Evolutionary conservation across 2,329 filamentous ascomycete species (phyloP), one percentile per base, ranked within the genome.

Genomic region (Sarocladiaceae sp.): DNA sequence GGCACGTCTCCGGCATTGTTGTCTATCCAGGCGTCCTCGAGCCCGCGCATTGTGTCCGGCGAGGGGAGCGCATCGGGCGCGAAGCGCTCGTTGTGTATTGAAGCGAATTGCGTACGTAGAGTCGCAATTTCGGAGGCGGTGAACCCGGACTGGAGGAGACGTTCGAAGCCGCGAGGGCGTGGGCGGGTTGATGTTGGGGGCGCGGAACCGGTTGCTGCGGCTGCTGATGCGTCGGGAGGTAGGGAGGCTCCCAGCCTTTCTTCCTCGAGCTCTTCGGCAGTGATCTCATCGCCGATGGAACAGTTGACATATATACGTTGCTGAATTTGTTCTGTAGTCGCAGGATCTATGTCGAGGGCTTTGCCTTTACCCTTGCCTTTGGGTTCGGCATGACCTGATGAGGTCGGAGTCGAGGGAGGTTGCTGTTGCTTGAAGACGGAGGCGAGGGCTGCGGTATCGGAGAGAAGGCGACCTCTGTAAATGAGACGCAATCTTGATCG

Each of bases 1-100:
- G 65, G 65, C 47, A 69, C 56, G 18, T 59, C 65, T n/a, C 33
- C 41, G 2, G 61, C 67, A 27, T 80, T 81, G 45, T 78, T 78
- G 55, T 97, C 91, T 50, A 97, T 84, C 91, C 91, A 97, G 10
- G 81, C 72, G 57, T 97, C 91, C 62, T 97, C 91, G 58, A 96
- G 76, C 18, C 77, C 72, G 12, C 88, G 80, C 54, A 96, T 70
- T 21, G 83, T 78, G 49, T 84, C 75, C 1, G 87, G 85, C 10
- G 79, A 82, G 1, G 91, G 91, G 83, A 95, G 88, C 0, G 85
- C 86, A 60, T 95, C 90, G 0, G 88, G 88, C 1, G 89, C 94
- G 59, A 87, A 88, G 20, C 85, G 83, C 51, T 84, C 78, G 23
- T 84, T 79, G 57, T 95, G 86, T 50, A 95, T 86, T 34, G 85